Percentiles rank a stretch among this genome's conserved stretches.
Conservation (phyloP, 2,329 filamentous ascomycete genomes). For the Colletotrichum sp. region DNA sequence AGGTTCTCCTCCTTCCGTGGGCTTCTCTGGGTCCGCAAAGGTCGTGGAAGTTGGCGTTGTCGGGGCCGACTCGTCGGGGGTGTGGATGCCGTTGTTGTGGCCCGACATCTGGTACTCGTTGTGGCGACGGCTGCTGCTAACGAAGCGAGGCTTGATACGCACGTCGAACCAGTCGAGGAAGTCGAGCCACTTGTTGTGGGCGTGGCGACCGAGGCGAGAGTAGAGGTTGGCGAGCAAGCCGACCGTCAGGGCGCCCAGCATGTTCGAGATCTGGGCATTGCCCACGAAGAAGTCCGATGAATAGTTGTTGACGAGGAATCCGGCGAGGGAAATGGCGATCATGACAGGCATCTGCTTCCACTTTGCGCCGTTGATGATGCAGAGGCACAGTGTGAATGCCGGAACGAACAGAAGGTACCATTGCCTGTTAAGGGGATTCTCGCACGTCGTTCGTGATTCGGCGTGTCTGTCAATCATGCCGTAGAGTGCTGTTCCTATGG, state of each 20-base stretch:
- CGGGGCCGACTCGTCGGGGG: slow-evolving; percentile 9
- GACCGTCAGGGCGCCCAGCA: slow-evolving; percentile 77
- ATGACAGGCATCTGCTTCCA: slow-evolving; percentile 80
- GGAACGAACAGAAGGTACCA: slow-evolving; percentile 65
- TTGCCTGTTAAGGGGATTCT: slow-evolving; percentile 51
- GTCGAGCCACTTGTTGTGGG: slow-evolving; percentile 61
- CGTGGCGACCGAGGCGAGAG: slow-evolving; percentile 66
- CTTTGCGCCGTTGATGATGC: slow-evolving; percentile 82
- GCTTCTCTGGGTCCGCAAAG: neutral
- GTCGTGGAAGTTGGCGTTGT: neutral
- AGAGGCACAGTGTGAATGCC: slow-evolving; percentile 71
- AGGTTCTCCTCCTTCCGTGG: slow-evolving; percentile 26
- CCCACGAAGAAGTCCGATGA: slow-evolving; percentile 68
- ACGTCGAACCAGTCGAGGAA: slow-evolving; percentile 54
- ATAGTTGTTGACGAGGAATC: slow-evolving; percentile 80
- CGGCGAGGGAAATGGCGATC: slow-evolving; percentile 74
- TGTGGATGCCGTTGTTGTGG: neutral
- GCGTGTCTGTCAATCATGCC: slow-evolving; percentile 57
- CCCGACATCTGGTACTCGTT: slow-evolving; percentile 21
- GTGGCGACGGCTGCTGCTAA: slow-evolving; percentile 28
- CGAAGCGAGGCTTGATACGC: slow-evolving; percentile 43
- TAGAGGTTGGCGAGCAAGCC: slow-evolving; percentile 83
- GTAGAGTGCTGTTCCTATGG: slow-evolving; percentile 65
- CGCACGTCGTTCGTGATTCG: slow-evolving; percentile 42
- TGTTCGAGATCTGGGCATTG: slow-evolving; percentile 78